A percentile compares a stretch with the other conserved stretches of the same genome.
Conservation (phyloP, 148 eudicot genomes). For the Rhododendron williamsianum region DNA sequence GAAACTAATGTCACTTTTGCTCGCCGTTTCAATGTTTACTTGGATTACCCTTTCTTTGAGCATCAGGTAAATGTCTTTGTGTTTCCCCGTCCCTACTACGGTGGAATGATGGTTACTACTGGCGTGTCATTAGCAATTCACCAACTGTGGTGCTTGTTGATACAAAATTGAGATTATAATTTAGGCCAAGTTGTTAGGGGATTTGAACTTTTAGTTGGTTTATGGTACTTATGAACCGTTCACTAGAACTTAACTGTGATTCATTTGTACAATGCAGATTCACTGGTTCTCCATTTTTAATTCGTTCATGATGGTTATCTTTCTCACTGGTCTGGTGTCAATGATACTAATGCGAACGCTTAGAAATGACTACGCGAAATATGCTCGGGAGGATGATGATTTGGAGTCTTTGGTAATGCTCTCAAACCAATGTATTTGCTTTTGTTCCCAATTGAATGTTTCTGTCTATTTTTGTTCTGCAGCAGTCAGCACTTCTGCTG, state of each 20-base stretch:
- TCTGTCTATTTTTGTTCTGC: neutral
- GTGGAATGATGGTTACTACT: neutral
- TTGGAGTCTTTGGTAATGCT: conserved; percentile 71
- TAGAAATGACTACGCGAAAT: conserved; percentile 96
- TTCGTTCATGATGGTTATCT: conserved; percentile 99
- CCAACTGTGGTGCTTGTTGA: neutral
- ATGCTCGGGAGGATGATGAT: conserved; percentile 97
- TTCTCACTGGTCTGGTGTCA: conserved; percentile 87
- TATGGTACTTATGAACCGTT: neutral
- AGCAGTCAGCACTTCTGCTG: neutral
- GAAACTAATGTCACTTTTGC: conserved; percentile 68
- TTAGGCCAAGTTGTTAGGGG: neutral
- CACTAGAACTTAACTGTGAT: neutral
- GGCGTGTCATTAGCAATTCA: neutral
- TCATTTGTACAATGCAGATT: conserved; percentile 48
- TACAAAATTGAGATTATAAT: neutral
- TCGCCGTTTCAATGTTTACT: conserved; percentile 91
- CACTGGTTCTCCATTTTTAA: conserved; percentile 96
- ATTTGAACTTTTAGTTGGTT: neutral
- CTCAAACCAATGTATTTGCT: neutral
- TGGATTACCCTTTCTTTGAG: conserved; percentile 97
- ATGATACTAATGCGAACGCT: conserved; percentile 95
- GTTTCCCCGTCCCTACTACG: neutral
- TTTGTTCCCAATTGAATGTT: neutral
- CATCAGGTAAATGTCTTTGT: conserved; percentile 60